Conservation (phyloP, 1,284 basidiomycete species). For the Taiwanofungus camphoratus region DNA sequence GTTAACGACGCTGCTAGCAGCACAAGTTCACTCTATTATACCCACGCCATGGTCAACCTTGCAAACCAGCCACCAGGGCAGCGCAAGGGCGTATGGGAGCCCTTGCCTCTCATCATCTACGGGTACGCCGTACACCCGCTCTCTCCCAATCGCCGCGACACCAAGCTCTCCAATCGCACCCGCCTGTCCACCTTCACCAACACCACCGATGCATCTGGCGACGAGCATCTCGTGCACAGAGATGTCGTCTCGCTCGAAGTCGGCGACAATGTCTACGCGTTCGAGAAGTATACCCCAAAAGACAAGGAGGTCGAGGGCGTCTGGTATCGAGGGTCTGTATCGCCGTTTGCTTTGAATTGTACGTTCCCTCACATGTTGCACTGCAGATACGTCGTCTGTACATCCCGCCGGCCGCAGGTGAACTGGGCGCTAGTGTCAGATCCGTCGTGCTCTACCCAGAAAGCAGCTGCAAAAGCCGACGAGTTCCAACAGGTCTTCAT, state of each 20-base stretch:
- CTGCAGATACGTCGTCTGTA: constrained; percentile 83
- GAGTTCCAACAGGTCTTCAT: constrained; percentile 87
- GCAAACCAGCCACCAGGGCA: constrained; percentile 9
- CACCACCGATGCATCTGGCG: constrained; percentile 52
- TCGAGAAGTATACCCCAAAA: constrained; percentile 79
- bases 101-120: constrained; percentile 74
- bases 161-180: constrained; percentile 54
- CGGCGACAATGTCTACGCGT: constrained; percentile 95
- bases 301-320: constrained; percentile 70
- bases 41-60: constrained; percentile 16
- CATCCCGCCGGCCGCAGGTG: constrained; percentile 62
- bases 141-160: constrained; percentile 66
- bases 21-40: too few species aligned
- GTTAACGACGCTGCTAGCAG: too few species aligned
- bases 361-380: constrained; percentile 5
- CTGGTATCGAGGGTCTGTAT: constrained; percentile 86
- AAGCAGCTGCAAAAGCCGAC: constrained; percentile 53
- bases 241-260: constrained; percentile 82
- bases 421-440: constrained; percentile 56
- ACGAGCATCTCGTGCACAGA: constrained; percentile 57
- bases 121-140: constrained; percentile 80
- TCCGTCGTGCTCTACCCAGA: constrained; percentile 40
- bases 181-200: constrained; percentile 69
- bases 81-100: constrained; percentile 62
- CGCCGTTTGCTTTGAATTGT: constrained; percentile 1